phyloP scores from a whole-genome alignment of 805 yeast genomes.

The Osmozyma mogii region DNA sequence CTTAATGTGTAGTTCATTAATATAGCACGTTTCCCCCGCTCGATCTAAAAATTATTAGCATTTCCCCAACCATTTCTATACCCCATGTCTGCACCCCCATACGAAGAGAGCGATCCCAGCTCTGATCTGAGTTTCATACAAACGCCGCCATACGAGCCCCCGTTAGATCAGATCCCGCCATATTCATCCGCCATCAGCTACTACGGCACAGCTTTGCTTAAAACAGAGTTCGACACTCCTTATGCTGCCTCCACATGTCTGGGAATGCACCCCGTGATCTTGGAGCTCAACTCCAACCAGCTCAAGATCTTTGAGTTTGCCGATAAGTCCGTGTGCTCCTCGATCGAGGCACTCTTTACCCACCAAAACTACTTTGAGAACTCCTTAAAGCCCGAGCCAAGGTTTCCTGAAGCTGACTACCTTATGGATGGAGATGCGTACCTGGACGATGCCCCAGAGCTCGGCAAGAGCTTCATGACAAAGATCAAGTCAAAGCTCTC shows the following conservation, averaged over 20 bases:
- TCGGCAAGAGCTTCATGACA: not conserved
- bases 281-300: slow-evolving; percentile 34
- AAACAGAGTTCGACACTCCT: slow-evolving; percentile 32
- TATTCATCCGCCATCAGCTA: slow-evolving; percentile 26
- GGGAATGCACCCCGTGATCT: slow-evolving; percentile 30
- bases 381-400: slow-evolving; percentile 3
- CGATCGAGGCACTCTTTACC: slow-evolving; percentile 24
- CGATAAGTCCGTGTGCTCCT: slow-evolving; percentile 13
- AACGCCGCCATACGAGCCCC: slow-evolving; percentile 16
- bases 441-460: slow-evolving; percentile 13
- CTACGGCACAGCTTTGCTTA: slow-evolving; percentile 26
- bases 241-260: slow-evolving; percentile 20
- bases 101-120: not conserved
- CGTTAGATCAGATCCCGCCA: slow-evolving; percentile 20
- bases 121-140: not conserved
- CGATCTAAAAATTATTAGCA: too few species aligned
- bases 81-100: too few species aligned
- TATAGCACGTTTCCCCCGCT: too few species aligned
- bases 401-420: slow-evolving; percentile 11
- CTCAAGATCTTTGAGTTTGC: slow-evolving; percentile 24
- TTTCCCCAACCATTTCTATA: too few species aligned
- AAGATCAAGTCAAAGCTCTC: slow-evolving; percentile 10
- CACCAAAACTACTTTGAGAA: slow-evolving; percentile 19
- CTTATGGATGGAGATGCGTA: slow-evolving; percentile 24
- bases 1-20: too few species aligned